Conservation (phyloP, 1,284 basidiomycete species). For the Coniferiporia sulphurascens region DNA sequence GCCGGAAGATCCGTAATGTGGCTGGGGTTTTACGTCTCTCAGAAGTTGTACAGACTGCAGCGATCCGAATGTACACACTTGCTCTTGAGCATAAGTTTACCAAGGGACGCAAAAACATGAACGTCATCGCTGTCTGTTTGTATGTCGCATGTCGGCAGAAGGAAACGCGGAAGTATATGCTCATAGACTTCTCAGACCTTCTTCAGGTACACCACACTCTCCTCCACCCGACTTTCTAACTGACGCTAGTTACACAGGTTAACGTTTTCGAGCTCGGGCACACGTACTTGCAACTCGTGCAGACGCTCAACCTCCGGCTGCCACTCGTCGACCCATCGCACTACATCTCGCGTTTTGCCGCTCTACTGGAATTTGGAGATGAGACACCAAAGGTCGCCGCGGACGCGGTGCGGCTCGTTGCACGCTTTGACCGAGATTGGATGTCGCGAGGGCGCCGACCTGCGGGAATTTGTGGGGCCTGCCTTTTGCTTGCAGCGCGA, state of each 20-base stretch:
- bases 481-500: constrained; percentile 89
- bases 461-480: constrained; percentile 96
- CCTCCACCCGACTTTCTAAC: constrained; percentile 2
- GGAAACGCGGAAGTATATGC: constrained; percentile 90
- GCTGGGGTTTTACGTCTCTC: constrained; percentile 76
- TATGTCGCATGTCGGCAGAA: constrained; percentile 93
- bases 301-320: constrained; percentile 83
- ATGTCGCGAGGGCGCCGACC: constrained; percentile 94
- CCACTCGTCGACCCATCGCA: constrained; percentile 95
- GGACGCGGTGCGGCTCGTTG: constrained; percentile 91
- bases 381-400: constrained; percentile 89
- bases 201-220: constrained; percentile 54
- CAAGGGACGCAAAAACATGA: constrained; percentile 87
- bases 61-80: constrained; percentile 87
- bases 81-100: constrained; percentile 94
- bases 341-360: constrained; percentile 95
- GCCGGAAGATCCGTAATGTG: constrained; percentile 77
- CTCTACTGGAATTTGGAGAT: constrained; percentile 95
- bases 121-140: constrained; percentile 92
- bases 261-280: constrained; percentile 98
- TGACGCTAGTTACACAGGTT: constrained; percentile 48
- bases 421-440: constrained; percentile 96
- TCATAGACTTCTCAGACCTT: constrained; percentile 96
- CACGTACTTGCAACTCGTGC: constrained; percentile 92
- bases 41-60: constrained; percentile 75